These are phyloP conservation scores for Cercospora beticola DNA, from an alignment of 2,329 filamentous ascomycete genomes.

Conservation along the genomic window DNA sequence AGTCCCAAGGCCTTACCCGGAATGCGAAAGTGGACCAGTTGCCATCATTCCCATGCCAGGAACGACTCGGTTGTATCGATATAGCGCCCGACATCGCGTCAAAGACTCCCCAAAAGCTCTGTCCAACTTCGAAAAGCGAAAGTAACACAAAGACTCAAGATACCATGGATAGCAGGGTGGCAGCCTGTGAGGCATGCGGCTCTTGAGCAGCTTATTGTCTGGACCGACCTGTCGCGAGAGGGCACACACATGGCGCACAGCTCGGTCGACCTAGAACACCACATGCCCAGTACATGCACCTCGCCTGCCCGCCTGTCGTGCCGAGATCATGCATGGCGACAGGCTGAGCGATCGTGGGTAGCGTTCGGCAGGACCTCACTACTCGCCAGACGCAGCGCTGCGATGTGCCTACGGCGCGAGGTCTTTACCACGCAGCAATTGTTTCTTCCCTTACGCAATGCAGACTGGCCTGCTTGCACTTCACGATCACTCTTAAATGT, in stretches of 20 bases:
- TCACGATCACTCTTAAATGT: neutral
- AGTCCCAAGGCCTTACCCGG: neutral
- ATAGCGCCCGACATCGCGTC: neutral
- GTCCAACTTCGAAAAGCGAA: no score
- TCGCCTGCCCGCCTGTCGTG: neutral
- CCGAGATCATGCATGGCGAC: neutral
- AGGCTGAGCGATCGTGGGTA: neutral
- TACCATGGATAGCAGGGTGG: neutral
- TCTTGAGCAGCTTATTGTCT: neutral
- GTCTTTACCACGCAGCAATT: no score
- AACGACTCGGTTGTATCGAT: neutral
- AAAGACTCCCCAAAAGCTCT: no score
- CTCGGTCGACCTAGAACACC: neutral
- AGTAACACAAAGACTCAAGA: neutral
- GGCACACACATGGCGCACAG: neutral
- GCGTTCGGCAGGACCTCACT: no score
- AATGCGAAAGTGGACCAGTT: constrained; percentile 71
- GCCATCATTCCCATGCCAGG: constrained; percentile 50
- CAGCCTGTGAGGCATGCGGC: neutral
- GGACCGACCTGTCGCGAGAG: neutral
- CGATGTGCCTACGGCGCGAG: no score
- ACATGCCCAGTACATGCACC: neutral
- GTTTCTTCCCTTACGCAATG: no score
- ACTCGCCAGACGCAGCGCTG: no score
- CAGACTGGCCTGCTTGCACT: no score